Conservation (phyloP, 331 rosid species). For the Quercus phellos region DNA sequence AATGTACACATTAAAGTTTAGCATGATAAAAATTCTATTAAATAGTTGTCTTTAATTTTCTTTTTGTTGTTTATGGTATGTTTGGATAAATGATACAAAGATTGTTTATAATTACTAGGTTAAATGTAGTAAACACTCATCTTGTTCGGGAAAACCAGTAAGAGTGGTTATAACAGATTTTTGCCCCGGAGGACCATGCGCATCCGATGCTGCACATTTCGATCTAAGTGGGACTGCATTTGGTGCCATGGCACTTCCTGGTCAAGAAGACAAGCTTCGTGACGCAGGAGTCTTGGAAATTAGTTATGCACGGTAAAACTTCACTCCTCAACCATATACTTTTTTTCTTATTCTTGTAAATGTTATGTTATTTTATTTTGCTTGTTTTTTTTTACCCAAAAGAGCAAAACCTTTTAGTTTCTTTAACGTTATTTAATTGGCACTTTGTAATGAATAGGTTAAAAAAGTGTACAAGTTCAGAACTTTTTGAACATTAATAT, state of each 20-base stretch:
- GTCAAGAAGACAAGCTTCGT: conserved; percentile 28
- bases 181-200: conserved; percentile 37
- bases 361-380: not conserved
- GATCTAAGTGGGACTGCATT: conserved; percentile 51
- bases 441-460: too few relatives aligned
- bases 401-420: too few relatives aligned
- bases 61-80: too few relatives aligned
- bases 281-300: conserved; percentile 29
- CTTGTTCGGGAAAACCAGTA: conserved; percentile 32
- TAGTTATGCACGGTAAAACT: conserved; percentile 22
- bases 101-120: conserved; percentile 9
- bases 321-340: too few relatives aligned
- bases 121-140: conserved; percentile 19
- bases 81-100: too few relatives aligned
- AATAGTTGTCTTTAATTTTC: not conserved
- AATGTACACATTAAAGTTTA: not conserved
- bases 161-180: conserved; percentile 35
- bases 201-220: conserved; percentile 32
- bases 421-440: too few relatives aligned
- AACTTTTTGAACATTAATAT: too few relatives aligned
- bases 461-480: too few relatives aligned
- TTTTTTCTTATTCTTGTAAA: not conserved
- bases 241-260: conserved; percentile 41
- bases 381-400: too few relatives aligned
- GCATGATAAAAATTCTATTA: not conserved